Base-by-base conservation (phyloP, 2,329 filamentous ascomycete genomes). In the Orbilia javanica region DNA sequence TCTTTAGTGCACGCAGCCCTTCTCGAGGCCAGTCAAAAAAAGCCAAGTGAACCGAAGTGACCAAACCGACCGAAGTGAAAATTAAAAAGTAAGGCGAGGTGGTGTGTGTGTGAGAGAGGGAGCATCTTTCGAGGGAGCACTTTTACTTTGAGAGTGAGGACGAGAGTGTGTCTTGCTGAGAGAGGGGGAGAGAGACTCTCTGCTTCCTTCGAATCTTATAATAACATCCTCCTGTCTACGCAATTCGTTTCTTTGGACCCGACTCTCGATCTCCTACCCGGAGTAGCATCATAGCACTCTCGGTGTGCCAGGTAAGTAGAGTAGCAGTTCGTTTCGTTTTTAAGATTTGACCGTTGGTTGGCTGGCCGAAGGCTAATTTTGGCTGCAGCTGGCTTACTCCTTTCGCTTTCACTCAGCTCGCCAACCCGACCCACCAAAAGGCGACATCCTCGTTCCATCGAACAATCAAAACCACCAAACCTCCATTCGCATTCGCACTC, bases 341-440 rank as follows among this genome's bases (percentile, higher is more conserved):
- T 53, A 66, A 34, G 20, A 52, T 66, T 67, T 34, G 34, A n/a
- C 20, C 4, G 18, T 48, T 39, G 50, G 50, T 39, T 60, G 20
- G 20, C 64, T 34, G 48, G 50, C 65, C 31, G 50, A 65, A 72
- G 42, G 57, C 68, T 72, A 72, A 72, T 64, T 71, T 72, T 44
- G 68, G 68, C 68, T 55, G 68, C 68, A 72, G 57, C 55, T 71
- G 18, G 64, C 64, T 55, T 55, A 67, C 55, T 50, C 18, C 42
- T 44, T 44, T 18, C 3, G 1, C 39, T 42, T 7, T n/a, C 4
- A n/a, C 27, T 8, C 29, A 29, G 5, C 46, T 3, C 31, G 22
- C 31, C 1, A 18, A 27, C 31, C 39, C n/a, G 13, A 15, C 53
- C 25, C 34, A 22, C 3, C 52, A n/a, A 15, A 3, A 36, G 27